phyloP scores from a whole-genome alignment of 306 rosid species.

The Calophaca sinica region DNA sequence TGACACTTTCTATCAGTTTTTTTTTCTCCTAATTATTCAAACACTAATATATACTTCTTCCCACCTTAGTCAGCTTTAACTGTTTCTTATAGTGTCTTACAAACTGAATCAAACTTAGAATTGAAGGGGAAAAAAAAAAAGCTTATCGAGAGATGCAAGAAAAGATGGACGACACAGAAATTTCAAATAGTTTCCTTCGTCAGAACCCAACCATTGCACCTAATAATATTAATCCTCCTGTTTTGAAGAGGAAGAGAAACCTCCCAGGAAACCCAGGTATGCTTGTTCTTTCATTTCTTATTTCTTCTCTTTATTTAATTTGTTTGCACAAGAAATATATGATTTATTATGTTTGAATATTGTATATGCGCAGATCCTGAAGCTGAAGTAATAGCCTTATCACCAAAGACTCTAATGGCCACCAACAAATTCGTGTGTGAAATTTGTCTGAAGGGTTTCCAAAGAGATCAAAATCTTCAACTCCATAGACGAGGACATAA shows the following conservation, averaged over 20 bases:
- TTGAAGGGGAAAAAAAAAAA: slow-evolving; percentile 36
- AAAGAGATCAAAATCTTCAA: slow-evolving; percentile 91
- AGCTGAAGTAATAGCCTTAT: slow-evolving; percentile 86
- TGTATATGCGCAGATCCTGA: slow-evolving; percentile 65
- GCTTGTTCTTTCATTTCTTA: slow-evolving; percentile 15
- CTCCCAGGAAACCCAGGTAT: slow-evolving; percentile 95
- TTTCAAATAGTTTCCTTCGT: slow-evolving; percentile 53
- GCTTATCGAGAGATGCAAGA: slow-evolving; percentile 26
- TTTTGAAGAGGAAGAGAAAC: slow-evolving; percentile 79
- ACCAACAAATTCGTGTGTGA: slow-evolving; percentile 86
- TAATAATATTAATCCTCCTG: slow-evolving; percentile 45
- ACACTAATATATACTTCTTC: slow-evolving; percentile 8
- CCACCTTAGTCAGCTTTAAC: slow-evolving; percentile 1
- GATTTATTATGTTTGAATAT: background rate
- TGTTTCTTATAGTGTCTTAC: slow-evolving; percentile 44
- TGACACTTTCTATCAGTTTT: no score
- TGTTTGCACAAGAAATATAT: background rate
- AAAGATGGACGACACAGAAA: slow-evolving; percentile 62
- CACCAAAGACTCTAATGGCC: slow-evolving; percentile 88
- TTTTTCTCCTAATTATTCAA: slow-evolving; percentile 51
- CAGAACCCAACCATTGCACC: slow-evolving; percentile 48
- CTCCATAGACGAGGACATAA: slow-evolving; percentile 87
- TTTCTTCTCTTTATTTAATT: background rate
- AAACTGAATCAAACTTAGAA: slow-evolving; percentile 41
- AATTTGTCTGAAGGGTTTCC: slow-evolving; percentile 83